Evolutionary conservation across 331 rosid genomes (phyloP).

Genomic region (Quercus tomentella): DNA sequence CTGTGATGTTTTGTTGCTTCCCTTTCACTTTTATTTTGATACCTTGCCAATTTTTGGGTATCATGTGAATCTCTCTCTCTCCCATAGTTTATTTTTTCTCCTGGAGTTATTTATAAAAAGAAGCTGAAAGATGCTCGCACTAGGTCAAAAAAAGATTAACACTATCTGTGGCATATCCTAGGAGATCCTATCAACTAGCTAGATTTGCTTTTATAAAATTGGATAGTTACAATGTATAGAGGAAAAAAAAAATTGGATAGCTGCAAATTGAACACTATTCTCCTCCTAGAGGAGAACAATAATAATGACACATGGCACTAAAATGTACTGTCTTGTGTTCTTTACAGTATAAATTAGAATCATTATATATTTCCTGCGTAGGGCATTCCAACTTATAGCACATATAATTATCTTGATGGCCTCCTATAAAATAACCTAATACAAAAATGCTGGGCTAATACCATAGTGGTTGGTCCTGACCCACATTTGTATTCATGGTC

Average conservation of each 20-base stretch:
- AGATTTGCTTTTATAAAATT: too few species aligned
- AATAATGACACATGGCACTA: too few species aligned
- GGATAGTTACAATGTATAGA: too few species aligned
- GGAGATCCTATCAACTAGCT: background rate
- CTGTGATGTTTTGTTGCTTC: conserved; percentile 1
- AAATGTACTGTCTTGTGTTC: background rate
- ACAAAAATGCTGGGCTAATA: too few species aligned
- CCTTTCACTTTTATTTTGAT: conserved; percentile 13
- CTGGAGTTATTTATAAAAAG: background rate
- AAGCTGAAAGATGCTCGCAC: background rate
- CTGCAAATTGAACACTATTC: too few species aligned
- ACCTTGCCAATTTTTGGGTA: background rate
- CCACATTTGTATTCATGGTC: too few species aligned
- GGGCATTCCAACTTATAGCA: background rate
- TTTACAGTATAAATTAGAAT: background rate
- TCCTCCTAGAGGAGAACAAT: too few species aligned
- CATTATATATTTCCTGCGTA: background rate
- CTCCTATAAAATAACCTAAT: too few species aligned
- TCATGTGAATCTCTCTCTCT: background rate
- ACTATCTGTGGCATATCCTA: background rate
- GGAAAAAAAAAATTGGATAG: too few species aligned
- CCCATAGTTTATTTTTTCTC: background rate
- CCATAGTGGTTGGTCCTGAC: too few species aligned
- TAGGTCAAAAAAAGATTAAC: background rate
- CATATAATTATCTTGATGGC: background rate